These are phyloP conservation scores for Phytophthora megakarya DNA, from an alignment of 352 stramenopile species.

Conservation along the genomic window DNA sequence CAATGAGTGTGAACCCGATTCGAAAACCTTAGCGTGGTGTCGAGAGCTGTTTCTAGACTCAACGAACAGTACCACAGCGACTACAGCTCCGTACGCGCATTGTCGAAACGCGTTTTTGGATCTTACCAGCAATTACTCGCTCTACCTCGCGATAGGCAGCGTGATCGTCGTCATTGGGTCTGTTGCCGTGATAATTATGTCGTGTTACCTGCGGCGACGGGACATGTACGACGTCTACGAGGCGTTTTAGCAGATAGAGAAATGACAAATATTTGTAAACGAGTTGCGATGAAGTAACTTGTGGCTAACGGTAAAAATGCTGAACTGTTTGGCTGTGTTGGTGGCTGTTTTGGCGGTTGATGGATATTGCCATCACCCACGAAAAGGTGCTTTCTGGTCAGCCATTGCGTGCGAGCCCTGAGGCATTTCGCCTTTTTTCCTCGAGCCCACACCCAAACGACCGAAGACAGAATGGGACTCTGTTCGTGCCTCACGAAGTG, in stretches of 20 bases:
- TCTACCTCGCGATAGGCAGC: slow-evolving; percentile 46
- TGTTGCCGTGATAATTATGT: slow-evolving; percentile 51
- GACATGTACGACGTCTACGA: slow-evolving; percentile 38
- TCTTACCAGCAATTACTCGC: slow-evolving; percentile 42
- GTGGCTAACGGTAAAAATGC: background rate
- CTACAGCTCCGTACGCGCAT: slow-evolving; percentile 49
- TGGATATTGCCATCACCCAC: slow-evolving; percentile 22
- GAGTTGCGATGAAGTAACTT: slow-evolving; percentile 21
- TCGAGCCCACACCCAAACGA: slow-evolving; percentile 2
- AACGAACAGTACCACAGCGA: slow-evolving; percentile 28
- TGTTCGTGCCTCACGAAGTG: slow-evolving; percentile 37
- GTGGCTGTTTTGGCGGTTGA: slow-evolving; percentile 19
- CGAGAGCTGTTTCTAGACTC: slow-evolving; percentile 53
- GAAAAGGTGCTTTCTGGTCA: slow-evolving; percentile 17
- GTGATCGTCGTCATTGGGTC: slow-evolving; percentile 45
- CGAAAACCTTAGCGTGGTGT: slow-evolving; percentile 67
- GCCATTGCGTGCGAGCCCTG: background rate
- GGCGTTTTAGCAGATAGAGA: slow-evolving; percentile 24
- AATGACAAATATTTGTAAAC: slow-evolving; percentile 8
- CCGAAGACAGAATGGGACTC: slow-evolving; percentile 29
- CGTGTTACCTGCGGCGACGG: slow-evolving; percentile 50
- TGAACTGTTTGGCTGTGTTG: slow-evolving; percentile 25
- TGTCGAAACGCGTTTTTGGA: slow-evolving; percentile 53
- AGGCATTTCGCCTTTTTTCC: slow-evolving; percentile 24
- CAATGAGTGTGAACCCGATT: slow-evolving; percentile 53